phyloP scores from a whole-genome alignment of 257 asterid species.

The Solanum medicagineum region DNA sequence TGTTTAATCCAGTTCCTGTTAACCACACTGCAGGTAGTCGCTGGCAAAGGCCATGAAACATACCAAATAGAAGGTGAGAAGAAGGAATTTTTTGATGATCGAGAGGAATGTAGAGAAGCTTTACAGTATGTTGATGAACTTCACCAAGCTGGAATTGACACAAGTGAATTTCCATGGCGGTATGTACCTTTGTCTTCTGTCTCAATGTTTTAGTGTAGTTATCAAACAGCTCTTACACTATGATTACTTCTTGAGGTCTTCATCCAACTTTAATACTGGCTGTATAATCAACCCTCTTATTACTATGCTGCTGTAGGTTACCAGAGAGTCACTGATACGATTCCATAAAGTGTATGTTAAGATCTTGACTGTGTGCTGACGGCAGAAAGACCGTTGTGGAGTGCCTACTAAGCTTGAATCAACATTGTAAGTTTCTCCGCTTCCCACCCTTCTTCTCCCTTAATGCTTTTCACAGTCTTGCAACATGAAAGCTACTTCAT shows the following conservation, averaged over 20 bases:
- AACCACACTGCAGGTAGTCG: slow-evolving; percentile 57
- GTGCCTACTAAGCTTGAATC: background rate
- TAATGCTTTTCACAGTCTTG: background rate
- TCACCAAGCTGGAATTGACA: slow-evolving; percentile 98
- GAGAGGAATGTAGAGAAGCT: slow-evolving; percentile 97
- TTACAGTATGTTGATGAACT: slow-evolving; percentile 95
- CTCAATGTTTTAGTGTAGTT: background rate
- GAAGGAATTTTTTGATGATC: slow-evolving; percentile 81
- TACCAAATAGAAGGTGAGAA: slow-evolving; percentile 80
- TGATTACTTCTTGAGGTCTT: background rate
- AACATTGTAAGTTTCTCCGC: background rate
- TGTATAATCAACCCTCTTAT: background rate
- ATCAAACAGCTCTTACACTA: background rate
- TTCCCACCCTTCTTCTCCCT: background rate
- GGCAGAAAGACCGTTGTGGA: background rate
- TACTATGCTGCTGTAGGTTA: slow-evolving; percentile 36
- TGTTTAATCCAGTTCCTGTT: background rate
- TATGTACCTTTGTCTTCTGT: slow-evolving; percentile 5
- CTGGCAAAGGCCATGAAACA: slow-evolving; percentile 90
- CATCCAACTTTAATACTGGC: background rate
- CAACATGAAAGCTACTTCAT: background rate
- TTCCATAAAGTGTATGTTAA: background rate
- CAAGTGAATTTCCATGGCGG: slow-evolving; percentile 99
- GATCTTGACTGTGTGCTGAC: slow-evolving; percentile 7
- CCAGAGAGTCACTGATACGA: slow-evolving; percentile 75